phyloP scores from a whole-genome alignment of 202 grass and related monocot genomes.

The Setaria italica region DNA sequence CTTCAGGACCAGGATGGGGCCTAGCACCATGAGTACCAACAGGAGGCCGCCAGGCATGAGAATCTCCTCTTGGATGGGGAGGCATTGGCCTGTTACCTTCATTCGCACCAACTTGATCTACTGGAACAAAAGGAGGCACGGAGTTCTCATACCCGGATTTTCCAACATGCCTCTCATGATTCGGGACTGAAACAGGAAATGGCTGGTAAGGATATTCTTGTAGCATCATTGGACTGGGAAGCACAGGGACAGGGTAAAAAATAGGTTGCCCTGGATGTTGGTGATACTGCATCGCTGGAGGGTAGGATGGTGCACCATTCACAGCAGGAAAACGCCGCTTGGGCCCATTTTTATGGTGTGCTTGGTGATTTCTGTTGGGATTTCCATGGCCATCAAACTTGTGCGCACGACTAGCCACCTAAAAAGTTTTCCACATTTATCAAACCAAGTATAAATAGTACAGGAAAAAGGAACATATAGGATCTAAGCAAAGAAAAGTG shows the following conservation, averaged over 20 bases:
- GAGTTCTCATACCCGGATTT: conserved; percentile 64
- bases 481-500: background rate
- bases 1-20: conserved; percentile 57
- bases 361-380: conserved; percentile 55
- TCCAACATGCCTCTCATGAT: conserved; percentile 55
- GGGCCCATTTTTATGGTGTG: conserved; percentile 71
- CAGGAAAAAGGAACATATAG: background rate
- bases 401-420: conserved; percentile 52
- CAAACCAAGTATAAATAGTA: conserved; percentile 27
- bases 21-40: conserved; percentile 54
- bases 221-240: conserved; percentile 60
- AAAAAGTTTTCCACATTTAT: conserved; percentile 25
- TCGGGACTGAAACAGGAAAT: conserved; percentile 49
- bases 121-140: conserved; percentile 51
- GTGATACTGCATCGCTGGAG: conserved; percentile 56
- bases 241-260: conserved; percentile 74
- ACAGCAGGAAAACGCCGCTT: conserved; percentile 53
- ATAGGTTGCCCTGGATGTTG: conserved; percentile 72
- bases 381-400: conserved; percentile 76
- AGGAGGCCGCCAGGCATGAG: conserved; percentile 63
- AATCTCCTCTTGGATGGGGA: conserved; percentile 57
- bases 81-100: conserved; percentile 61
- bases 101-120: conserved; percentile 59
- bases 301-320: conserved; percentile 66
- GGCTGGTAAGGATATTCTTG: conserved; percentile 72